Evolutionary conservation across 306 rosid genomes (phyloP), one percentile per base, ranked within the genome.

Genomic region (Quercus agrifolia): DNA sequence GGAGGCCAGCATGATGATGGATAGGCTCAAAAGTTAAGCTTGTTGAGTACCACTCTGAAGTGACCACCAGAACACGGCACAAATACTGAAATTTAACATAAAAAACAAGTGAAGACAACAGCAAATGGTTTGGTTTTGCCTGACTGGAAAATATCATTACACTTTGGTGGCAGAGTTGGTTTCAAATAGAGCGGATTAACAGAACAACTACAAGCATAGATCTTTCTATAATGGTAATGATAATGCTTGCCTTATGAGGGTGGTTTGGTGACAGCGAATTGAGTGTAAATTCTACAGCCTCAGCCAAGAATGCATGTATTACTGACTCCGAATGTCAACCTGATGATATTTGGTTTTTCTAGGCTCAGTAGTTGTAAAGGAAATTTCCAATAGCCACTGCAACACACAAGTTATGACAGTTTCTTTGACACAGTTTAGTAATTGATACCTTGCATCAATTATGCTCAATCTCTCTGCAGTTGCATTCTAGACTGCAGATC

Each of bases 1-100:
- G 71, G 82, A 78, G 11, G 27, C 81, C 35, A 78, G 79, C 46
- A 15, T 11, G 66, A 54, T 81, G 85, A 63, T 85, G 86, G 81
- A 68, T 54, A 83, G 75, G 75, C 83, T 76, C 68, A 74, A 23
- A 87, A 61, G 80, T 79, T 80, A 41, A 77, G 80, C 19, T 58
- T 85, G 79, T 74, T 67, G 19, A 77, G 19, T 67, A 56, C 44
- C 75, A 81, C 63, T 69, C 52, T 55, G 38, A 49, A 76, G 20
- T 79, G 28, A 49, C 71, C 64, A 27, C 51, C 77, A 10, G 52
- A 35, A 30, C 38, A 51, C 33, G 30, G 17, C 69, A 49, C 25
- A 28, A 66, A 75, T 6, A 51, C 74, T 20, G 28, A 19, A 28
- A 76, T 71, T 80, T 85, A 28, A 18, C 56, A 17, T 44, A 12